Percentiles rank a stretch among this genome's conserved stretches.
These are phyloP conservation scores for Arxiozyma slooffiae DNA, from an alignment of 1,139 yeast species.

Conservation along the genomic window DNA sequence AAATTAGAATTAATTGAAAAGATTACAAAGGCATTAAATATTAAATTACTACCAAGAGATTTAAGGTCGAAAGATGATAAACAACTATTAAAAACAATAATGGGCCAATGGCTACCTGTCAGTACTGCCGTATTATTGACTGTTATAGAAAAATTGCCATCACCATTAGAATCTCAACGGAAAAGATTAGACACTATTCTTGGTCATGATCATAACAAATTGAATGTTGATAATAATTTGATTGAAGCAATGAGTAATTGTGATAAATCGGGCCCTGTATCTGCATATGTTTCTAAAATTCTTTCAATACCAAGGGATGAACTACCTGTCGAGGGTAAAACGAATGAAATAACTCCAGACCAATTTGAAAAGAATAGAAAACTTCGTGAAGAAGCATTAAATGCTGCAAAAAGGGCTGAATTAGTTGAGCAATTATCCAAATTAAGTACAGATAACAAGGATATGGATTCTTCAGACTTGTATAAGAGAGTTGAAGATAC, in stretches of 20 bases:
- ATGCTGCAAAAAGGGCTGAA: conserved; percentile 61
- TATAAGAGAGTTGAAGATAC: conserved; percentile 26
- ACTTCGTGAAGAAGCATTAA: conserved; percentile 47
- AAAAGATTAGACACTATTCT: conserved; percentile 62
- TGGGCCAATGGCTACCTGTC: conserved; percentile 92
- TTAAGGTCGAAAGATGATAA: conserved; percentile 69
- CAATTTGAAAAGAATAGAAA: conserved; percentile 58
- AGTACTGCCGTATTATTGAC: conserved; percentile 77
- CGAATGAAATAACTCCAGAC: conserved; percentile 31
- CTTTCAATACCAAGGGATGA: conserved; percentile 75
- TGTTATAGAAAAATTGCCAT: conserved; percentile 77
- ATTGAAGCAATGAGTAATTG: conserved; percentile 54
- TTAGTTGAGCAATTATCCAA: conserved; percentile 38
- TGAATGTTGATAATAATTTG: conserved; percentile 41
- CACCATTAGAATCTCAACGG: conserved; percentile 67
- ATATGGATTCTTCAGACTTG: conserved; percentile 24
- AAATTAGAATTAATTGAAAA: conserved; percentile 65
- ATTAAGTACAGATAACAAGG: conserved; percentile 18
- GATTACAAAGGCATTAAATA: conserved; percentile 59
- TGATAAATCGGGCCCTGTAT: conserved; percentile 49
- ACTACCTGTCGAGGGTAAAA: conserved; percentile 43
- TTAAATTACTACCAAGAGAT: conserved; percentile 67
- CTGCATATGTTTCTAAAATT: conserved; percentile 86
- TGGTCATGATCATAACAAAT: conserved; percentile 45
- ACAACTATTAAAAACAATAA: conserved; percentile 51